phyloP scores from a whole-genome alignment of 2,329 filamentous ascomycete genomes.

The Trichoderma sp. region DNA sequence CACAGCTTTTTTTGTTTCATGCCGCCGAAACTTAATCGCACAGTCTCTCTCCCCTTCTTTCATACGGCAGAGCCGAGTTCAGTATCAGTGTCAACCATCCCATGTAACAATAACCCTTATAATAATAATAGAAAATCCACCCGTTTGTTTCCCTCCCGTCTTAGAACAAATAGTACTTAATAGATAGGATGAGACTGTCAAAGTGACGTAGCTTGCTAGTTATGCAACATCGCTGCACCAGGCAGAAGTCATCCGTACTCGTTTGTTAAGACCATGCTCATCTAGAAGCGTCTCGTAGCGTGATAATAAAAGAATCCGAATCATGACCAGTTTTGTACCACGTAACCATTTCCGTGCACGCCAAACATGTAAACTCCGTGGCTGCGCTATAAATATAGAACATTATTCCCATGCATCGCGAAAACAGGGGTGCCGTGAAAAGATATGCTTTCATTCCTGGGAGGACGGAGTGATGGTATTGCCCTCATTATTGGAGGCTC shows the following conservation, averaged over 20 bases:
- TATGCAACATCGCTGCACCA: not conserved
- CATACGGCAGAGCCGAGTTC: not conserved
- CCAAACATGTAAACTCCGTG: constrained; percentile 14
- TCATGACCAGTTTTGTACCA: constrained; percentile 10
- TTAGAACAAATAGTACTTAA: not conserved
- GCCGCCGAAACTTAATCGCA: not conserved
- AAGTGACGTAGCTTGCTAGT: no score
- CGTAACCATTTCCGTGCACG: constrained; percentile 7
- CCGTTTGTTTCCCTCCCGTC: not conserved
- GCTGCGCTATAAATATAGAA: constrained; percentile 14
- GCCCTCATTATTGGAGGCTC: not conserved
- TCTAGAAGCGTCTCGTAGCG: not conserved
- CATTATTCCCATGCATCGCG: constrained; percentile 2
- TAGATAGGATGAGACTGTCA: no score
- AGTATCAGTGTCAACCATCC: not conserved
- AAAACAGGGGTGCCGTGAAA: not conserved
- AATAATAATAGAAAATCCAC: not conserved
- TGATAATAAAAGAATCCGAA: not conserved
- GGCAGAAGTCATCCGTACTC: not conserved
- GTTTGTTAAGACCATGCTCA: not conserved
- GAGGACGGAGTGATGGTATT: not conserved
- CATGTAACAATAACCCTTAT: not conserved
- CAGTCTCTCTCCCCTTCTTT: not conserved
- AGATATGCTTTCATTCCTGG: not conserved
- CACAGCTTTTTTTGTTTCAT: not conserved